Evolutionary conservation across 176 grass and related monocot genomes (phyloP), one percentile per base, ranked within the genome.

Genomic region (Rhynchospora pubera): DNA sequence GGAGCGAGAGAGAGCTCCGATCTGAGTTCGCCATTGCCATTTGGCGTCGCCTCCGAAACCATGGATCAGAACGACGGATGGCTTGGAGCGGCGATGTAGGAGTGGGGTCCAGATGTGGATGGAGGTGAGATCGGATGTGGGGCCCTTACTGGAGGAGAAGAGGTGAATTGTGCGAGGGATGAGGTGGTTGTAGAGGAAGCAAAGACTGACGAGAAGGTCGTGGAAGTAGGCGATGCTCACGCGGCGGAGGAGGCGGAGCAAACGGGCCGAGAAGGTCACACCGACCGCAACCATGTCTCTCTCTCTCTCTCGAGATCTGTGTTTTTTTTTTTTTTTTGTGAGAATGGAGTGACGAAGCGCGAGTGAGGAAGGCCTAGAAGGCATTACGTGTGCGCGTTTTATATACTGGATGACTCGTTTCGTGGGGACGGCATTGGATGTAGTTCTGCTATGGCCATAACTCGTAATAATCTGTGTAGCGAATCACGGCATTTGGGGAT

Each of bases 61-160:
- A 22, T 90, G 88, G 59, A 90, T 64, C 43, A 90, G 67, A 28
- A 90, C 32, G 32, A 90, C 65, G 53, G 80, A 65, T 24, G 87
- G 90, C 78, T 89, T 94, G 24, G 62, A 0, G 62, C 83, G 83
- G 0, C 70, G 69, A 22, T 84, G 55, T 8, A 79, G 15, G 14
- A 77, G 22, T 0, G 95, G 92, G 82, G 81, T 87, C 95, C 92
- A 98, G 50, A 98, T 74, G 87, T 93, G 92, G 48, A 98, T 10
- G 69, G 86, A 87, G 67, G 91, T 87, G 79, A 26, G 15, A 26
- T 32, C 11, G 7, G 4, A 14, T 46, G 15, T 51, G 57, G 65
- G 13, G 34, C 15, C 26, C 11, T 44, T 57, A 1, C 26, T 28
- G 26, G 26, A 28, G 28, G n/a, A 60, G 9, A 87, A 48, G 21